phyloP scores from a whole-genome alignment of 306 rosid species.

The Trichosanthes truncata region DNA sequence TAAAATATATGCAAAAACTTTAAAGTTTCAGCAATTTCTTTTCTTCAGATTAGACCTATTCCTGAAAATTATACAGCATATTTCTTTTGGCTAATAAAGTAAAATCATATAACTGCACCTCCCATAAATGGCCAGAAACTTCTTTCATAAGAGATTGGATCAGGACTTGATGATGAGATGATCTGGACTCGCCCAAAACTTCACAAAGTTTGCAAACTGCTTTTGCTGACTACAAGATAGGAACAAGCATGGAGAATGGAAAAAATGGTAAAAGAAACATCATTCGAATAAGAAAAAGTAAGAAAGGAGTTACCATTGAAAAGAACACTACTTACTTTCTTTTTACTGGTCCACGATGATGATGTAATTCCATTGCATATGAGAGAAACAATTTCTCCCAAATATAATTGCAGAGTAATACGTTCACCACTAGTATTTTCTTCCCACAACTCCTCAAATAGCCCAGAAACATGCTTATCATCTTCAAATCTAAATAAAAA shows the following conservation, averaged over 20 bases:
- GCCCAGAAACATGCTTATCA: constrained; percentile 61
- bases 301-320: constrained; percentile 2
- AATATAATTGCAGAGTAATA: constrained; percentile 71
- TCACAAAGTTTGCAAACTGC: constrained; percentile 86
- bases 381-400: constrained; percentile 72
- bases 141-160: constrained; percentile 80
- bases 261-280: constrained; percentile 2
- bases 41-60: neutral
- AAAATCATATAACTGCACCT: constrained; percentile 38
- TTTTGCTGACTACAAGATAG: constrained; percentile 62
- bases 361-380: constrained; percentile 64
- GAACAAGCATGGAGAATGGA: constrained; percentile 14
- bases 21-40: neutral
- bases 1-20: neutral
- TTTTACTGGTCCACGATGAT: constrained; percentile 84
- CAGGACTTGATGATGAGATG: constrained; percentile 52
- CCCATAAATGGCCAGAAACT: constrained; percentile 92
- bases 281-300: constrained; percentile 6
- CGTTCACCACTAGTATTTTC: constrained; percentile 89
- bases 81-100: neutral
- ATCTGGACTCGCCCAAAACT: constrained; percentile 82
- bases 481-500: constrained; percentile 61
- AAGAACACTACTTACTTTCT: constrained; percentile 36
- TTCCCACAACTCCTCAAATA: constrained; percentile 95
- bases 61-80: neutral